Conservation (phyloP, 257 asterid species). For the Solanum pinnatisectum region DNA sequence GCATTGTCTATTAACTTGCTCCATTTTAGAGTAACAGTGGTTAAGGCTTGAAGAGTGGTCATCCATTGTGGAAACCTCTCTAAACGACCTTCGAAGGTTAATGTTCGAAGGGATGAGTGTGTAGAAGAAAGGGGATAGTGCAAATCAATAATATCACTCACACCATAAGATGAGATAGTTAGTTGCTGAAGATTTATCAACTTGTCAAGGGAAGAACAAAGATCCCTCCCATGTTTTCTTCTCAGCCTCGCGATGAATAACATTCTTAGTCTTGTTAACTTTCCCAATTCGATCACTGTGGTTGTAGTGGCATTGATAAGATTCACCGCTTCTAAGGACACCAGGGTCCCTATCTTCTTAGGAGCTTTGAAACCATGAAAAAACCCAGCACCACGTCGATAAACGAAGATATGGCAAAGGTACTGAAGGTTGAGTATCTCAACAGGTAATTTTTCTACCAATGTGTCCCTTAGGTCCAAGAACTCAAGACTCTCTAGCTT, state of each 20-base stretch:
- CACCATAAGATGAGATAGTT: background rate
- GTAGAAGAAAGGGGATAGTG: background rate
- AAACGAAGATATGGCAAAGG: slow-evolving; percentile 4
- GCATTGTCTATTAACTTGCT: slow-evolving; percentile 11
- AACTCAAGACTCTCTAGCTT: slow-evolving; percentile 12
- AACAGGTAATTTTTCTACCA: slow-evolving; percentile 3
- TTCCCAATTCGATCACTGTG: slow-evolving; percentile 10
- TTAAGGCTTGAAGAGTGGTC: slow-evolving; percentile 7
- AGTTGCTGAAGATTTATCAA: slow-evolving; percentile 5
- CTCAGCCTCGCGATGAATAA: slow-evolving; percentile 14
- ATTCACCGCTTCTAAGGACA: background rate
- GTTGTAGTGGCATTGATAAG: background rate
- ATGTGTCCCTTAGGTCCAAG: slow-evolving; percentile 9
- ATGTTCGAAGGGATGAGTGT: slow-evolving; percentile 2
- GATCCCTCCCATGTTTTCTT: slow-evolving; percentile 10
- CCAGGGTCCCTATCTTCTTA: background rate
- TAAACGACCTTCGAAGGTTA: slow-evolving; percentile 2
- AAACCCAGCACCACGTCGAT: background rate
- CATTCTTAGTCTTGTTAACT: slow-evolving; percentile 8
- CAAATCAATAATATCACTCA: slow-evolving; percentile 8
- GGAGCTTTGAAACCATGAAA: slow-evolving; percentile 9
- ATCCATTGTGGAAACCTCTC: slow-evolving; percentile 20
- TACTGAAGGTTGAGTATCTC: slow-evolving; percentile 7
- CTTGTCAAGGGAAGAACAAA: slow-evolving; percentile 17
- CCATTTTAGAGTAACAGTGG: background rate